phyloP scores from a whole-genome alignment of 2,329 filamentous ascomycete genomes.

The Fonsecaea monophora region DNA sequence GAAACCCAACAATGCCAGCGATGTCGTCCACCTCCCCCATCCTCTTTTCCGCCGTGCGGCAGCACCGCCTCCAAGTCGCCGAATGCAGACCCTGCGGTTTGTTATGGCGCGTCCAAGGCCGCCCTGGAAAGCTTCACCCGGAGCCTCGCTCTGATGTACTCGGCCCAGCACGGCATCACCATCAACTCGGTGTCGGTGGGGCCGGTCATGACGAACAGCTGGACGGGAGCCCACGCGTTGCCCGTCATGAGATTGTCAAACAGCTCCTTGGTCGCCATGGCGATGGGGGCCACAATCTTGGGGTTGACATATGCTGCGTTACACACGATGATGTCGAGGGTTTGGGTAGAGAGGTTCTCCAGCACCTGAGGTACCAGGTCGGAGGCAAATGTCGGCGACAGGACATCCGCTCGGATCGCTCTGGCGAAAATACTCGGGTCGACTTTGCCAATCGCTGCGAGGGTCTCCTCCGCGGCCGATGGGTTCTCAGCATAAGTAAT shows the following conservation, averaged over 20 bases:
- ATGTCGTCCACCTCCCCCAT: conserved; percentile 22
- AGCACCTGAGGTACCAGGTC: conserved; percentile 15
- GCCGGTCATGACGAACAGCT: conserved; percentile 15
- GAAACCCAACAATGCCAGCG: conserved; percentile 17
- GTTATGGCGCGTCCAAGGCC: conserved; percentile 20
- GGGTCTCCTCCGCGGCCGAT: conserved; percentile 10
- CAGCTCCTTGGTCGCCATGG: conserved; percentile 2
- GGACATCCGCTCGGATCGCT: conserved; percentile 19
- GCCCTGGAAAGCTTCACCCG: conserved; percentile 22
- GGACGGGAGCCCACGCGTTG: conserved; percentile 21
- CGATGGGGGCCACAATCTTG: neutral
- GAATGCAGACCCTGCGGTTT: conserved; percentile 18
- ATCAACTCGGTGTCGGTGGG: conserved; percentile 23
- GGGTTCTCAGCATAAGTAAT: conserved; percentile 17
- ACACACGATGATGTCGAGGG: conserved; percentile 23
- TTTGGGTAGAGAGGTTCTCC: neutral
- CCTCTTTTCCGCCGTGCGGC: conserved; percentile 8
- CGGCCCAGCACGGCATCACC: conserved; percentile 20
- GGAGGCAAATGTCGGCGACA: conserved; percentile 12
- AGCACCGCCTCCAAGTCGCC: conserved; percentile 7
- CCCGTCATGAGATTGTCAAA: conserved; percentile 24
- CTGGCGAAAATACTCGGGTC: conserved; percentile 3
- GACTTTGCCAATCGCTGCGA: conserved; percentile 10
- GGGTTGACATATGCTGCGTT: conserved; percentile 18
- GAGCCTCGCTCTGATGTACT: conserved; percentile 16